Evolutionary conservation across 345 rosid species (phyloP).

Genomic region (Aquilaria sinensis): DNA sequence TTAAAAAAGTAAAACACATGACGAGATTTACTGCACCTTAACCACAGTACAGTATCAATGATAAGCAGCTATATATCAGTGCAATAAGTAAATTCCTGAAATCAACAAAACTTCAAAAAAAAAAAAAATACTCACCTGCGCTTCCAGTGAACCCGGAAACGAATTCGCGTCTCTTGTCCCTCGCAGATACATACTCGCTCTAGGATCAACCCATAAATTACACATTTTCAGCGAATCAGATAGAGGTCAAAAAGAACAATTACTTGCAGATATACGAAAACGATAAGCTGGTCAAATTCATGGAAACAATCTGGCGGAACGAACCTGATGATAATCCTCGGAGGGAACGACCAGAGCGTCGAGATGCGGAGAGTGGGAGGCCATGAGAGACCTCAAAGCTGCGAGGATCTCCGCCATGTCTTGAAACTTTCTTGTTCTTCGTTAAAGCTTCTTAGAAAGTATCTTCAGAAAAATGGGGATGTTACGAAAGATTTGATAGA

Average conservation of each 20-base stretch:
- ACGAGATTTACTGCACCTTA: not conserved
- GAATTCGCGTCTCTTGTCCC: conserved; percentile 85
- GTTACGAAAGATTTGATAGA: too few species aligned
- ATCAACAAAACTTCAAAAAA: not conserved
- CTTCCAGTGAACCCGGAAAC: conserved; percentile 93
- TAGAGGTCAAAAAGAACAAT: not conserved
- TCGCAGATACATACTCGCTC: conserved; percentile 90
- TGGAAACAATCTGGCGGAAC: not conserved
- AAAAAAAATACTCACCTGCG: conserved; percentile 46
- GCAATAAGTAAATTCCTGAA: not conserved
- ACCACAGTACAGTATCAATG: not conserved
- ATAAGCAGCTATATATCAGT: not conserved
- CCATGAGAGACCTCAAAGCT: conserved; percentile 76
- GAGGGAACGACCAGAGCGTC: conserved; percentile 82
- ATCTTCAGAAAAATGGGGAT: too few species aligned
- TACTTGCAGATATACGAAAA: not conserved
- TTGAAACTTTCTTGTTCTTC: too few species aligned
- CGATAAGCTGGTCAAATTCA: not conserved
- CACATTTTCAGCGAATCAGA: not conserved
- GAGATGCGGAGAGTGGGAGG: conserved; percentile 91
- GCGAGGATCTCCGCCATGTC: conserved; percentile 55
- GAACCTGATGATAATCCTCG: conserved; percentile 91
- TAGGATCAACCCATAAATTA: conserved; percentile 10
- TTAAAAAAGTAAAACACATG: not conserved
- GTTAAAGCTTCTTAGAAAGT: too few species aligned